Percentiles rank a stretch among this genome's conserved stretches.
These are phyloP conservation scores for Didymella pomorum DNA, from an alignment of 2,329 filamentous ascomycete species.

Conservation along the genomic window DNA sequence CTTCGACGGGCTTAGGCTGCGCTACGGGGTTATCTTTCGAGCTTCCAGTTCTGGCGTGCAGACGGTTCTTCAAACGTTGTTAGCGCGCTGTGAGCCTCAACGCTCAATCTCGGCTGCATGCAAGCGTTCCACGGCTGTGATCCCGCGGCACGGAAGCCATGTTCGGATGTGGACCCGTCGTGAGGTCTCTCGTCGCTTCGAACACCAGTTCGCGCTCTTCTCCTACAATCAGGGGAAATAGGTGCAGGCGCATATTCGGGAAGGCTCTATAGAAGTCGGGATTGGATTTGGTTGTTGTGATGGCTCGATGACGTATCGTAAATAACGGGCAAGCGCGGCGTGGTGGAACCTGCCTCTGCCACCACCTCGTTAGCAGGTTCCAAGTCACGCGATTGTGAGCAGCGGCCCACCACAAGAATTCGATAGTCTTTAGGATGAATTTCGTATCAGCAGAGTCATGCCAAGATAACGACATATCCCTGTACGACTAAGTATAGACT, in stretches of 20 bases:
- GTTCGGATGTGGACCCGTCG: background rate
- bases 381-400: background rate
- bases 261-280: too few relatives aligned
- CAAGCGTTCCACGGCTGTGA: background rate
- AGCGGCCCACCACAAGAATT: background rate
- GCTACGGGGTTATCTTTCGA: background rate
- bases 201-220: background rate
- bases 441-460: background rate
- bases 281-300: too few relatives aligned
- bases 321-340: too few relatives aligned
- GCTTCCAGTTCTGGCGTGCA: background rate
- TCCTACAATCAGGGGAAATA: too few relatives aligned
- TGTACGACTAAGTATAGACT: background rate
- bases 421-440: background rate
- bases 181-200: background rate
- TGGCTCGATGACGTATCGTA: background rate
- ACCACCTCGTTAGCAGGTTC: background rate
- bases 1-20: background rate
- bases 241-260: too few relatives aligned
- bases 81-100: background rate
- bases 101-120: background rate
- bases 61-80: background rate
- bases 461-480: background rate
- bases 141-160: background rate
- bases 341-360: too few relatives aligned